Base-by-base conservation (phyloP, 129 eudicot genomes). In the Gnaphalium uliginosum region DNA sequence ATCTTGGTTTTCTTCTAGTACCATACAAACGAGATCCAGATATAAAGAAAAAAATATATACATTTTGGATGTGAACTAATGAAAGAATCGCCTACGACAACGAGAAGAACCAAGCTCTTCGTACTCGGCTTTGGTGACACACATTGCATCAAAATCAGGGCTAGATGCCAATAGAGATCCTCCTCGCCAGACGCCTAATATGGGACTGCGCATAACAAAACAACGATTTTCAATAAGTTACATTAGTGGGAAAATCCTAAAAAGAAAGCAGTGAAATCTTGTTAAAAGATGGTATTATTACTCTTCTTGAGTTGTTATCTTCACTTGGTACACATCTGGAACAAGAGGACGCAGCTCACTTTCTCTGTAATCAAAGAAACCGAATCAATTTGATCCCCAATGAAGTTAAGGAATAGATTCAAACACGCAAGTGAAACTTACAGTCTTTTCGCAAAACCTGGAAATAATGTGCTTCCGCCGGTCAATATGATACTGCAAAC, bases 161-260 rank as follows among this genome's bases (percentile, higher is more conserved):
- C 99, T 95, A 33, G 99, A 95, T 19, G 97, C 99, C 83, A 95
- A 79, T 72, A 95, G 93, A 27, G 99, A 95, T 7, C 97, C 99
- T 73, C 99, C 99, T 79, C 99, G 82, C 99, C 99, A 95, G 43
- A 91, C 97, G 33, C 99, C 71, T 35, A 66, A 85, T 43, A 91
- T 87, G 9, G 99, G 99, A 74, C 99, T 95, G 88, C 60, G 77
- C 8, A 78, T 74, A 76, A 33, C 75, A 48, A 35, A 69, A 3
- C 63, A n/a, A 32, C 37, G 6, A 29, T 65, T 70, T 78, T 18
- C 69, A 41, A 4, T 79, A 66, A 70, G 71, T 70, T 70, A 9
- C 46, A 17, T 41, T 66, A 23, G 74, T 29, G 2, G 21, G 51
- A 50, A 67, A 37, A 22, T 22, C n/a, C 50, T 9, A 22, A 71